Conservation (phyloP, 805 yeast species). For the Spathaspora hagerdaliae region DNA sequence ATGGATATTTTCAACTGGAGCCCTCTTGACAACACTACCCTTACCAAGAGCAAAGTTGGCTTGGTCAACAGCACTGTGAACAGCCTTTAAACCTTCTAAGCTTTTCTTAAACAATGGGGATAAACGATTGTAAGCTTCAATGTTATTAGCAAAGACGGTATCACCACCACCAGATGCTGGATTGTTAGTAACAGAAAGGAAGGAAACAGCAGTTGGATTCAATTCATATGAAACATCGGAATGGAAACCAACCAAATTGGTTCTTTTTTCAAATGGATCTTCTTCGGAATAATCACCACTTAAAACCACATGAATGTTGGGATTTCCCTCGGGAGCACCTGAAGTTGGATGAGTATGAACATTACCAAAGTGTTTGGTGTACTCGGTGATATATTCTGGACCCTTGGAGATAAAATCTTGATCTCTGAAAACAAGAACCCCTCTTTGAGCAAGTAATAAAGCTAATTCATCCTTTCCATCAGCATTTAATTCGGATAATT, state of each 20-base stretch:
- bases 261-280: conserved; percentile 16
- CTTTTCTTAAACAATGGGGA: conserved; percentile 34
- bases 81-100: conserved; percentile 31
- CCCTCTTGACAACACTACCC: conserved; percentile 30
- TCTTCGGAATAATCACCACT: conserved; percentile 11
- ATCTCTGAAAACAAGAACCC: conserved; percentile 63
- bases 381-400: conserved; percentile 27
- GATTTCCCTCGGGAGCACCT: conserved; percentile 32
- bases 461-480: conserved; percentile 66
- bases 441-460: conserved; percentile 59
- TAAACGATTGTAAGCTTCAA: conserved; percentile 36
- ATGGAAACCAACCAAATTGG: conserved; percentile 29
- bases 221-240: conserved; percentile 38
- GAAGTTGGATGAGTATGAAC: conserved; percentile 46
- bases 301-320: conserved; percentile 27
- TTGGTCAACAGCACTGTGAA: conserved; percentile 35
- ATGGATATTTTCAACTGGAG: conserved; percentile 32
- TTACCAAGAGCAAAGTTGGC: conserved; percentile 21
- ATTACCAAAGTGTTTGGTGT: conserved; percentile 30
- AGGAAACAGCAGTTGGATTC: conserved; percentile 38
- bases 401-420: conserved; percentile 52
- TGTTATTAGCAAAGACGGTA: conserved; percentile 35
- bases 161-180: conserved; percentile 41
- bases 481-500: conserved; percentile 48
- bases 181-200: conserved; percentile 33